These are phyloP conservation scores for Cladosporium colombiae DNA, from an alignment of 2,329 filamentous ascomycete genomes.

Conservation along the genomic window DNA sequence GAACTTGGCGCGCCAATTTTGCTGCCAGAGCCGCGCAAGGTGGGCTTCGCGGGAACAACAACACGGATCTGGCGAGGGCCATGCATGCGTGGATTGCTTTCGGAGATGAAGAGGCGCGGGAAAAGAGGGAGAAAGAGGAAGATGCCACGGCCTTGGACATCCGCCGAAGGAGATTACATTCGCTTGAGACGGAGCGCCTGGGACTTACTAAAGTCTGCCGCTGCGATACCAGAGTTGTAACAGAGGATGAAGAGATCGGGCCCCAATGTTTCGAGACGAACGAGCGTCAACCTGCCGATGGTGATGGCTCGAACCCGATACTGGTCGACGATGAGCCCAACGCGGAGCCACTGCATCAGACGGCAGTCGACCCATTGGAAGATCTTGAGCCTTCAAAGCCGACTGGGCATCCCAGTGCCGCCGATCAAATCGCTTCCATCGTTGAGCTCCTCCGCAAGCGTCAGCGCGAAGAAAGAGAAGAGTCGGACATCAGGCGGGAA, in stretches of 20 bases:
- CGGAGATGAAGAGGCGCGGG: not conserved
- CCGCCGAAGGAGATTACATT: not conserved
- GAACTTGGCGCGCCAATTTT: not conserved
- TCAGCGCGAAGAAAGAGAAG: slow-evolving; percentile 3
- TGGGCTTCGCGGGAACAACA: not conserved
- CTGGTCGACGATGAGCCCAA: not conserved
- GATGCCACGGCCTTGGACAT: slow-evolving; percentile 1
- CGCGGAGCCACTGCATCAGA: not conserved
- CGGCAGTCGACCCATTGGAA: too few relatives aligned
- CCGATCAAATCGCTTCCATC: not conserved
- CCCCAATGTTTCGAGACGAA: not conserved
- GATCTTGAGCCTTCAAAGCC: not conserved
- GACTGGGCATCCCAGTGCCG: not conserved
- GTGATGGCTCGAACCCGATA: not conserved
- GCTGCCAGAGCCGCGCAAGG: not conserved
- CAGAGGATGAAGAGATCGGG: not conserved
- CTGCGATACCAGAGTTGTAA: not conserved
- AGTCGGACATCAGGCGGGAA: slow-evolving; percentile 1
- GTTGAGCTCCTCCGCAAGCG: not conserved
- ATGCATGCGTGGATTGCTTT: slow-evolving; percentile 1
- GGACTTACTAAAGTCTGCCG: not conserved
- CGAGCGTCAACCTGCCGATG: not conserved
- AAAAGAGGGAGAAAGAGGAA: slow-evolving; percentile 1
- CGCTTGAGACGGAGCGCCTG: not conserved
- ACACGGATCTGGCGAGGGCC: not conserved